Evolutionary conservation across 129 eudicot genomes (phyloP).

Genomic region (Escallonia rubra): DNA sequence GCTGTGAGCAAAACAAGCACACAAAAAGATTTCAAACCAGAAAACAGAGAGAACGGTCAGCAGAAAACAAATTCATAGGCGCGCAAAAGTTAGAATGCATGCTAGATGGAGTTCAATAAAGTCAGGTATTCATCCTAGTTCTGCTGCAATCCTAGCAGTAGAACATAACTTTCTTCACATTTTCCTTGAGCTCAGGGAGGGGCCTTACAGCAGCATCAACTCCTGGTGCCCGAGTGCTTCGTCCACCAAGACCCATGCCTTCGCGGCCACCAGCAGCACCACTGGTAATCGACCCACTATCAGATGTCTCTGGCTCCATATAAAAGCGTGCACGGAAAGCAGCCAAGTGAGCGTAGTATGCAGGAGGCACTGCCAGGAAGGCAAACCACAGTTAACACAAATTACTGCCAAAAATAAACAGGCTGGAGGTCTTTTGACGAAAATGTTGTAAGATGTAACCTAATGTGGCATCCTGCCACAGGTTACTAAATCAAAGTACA

Average conservation of each 20-base stretch:
- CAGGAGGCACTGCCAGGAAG: slow-evolving; percentile 74
- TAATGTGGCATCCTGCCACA: no score
- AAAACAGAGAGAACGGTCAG: no score
- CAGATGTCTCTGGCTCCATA: slow-evolving; percentile 89
- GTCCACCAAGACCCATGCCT: slow-evolving; percentile 37
- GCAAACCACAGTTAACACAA: neutral
- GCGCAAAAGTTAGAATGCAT: no score
- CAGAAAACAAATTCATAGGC: no score
- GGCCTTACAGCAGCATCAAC: slow-evolving; percentile 72
- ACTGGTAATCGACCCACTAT: slow-evolving; percentile 70
- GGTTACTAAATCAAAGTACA: no score
- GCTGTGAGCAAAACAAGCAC: no score
- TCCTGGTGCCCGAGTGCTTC: slow-evolving; percentile 55
- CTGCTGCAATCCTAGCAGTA: slow-evolving; percentile 38
- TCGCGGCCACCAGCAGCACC: slow-evolving; percentile 57
- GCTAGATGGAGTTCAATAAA: no score
- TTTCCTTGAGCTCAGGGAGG: slow-evolving; percentile 79
- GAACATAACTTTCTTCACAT: slow-evolving; percentile 79
- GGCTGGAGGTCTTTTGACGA: no score
- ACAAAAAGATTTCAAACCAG: no score
- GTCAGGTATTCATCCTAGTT: neutral
- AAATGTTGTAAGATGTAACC: no score
- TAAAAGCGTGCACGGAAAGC: slow-evolving; percentile 90
- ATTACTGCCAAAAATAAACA: no score
- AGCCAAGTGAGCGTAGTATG: slow-evolving; percentile 89